Conservation (phyloP, 2,329 filamentous ascomycete species). For the Exutisphaerella laricina region DNA sequence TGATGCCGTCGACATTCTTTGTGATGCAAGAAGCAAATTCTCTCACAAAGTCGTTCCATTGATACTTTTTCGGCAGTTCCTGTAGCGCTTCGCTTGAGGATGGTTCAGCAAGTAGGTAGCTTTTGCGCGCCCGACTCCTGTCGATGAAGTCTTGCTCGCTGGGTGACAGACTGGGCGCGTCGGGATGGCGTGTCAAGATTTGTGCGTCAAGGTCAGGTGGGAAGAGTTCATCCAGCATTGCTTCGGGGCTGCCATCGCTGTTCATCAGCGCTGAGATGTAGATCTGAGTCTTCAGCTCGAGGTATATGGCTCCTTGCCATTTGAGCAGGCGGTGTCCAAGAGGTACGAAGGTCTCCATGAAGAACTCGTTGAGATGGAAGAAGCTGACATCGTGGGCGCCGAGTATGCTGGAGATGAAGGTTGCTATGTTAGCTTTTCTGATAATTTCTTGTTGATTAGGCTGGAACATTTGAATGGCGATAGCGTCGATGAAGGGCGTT, state of each 20-base stretch:
- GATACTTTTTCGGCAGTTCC: constrained; percentile 53
- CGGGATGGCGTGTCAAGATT: constrained; percentile 51
- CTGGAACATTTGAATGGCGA: constrained; percentile 35
- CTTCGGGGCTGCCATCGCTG: constrained; percentile 50
- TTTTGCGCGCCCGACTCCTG: constrained; percentile 49
- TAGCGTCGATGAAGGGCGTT: constrained; percentile 46
- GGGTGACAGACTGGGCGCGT: constrained; percentile 48
- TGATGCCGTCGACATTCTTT: constrained; percentile 49
- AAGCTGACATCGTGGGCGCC: constrained; percentile 58
- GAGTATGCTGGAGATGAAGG: constrained; percentile 59
- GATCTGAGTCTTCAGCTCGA: constrained; percentile 63
- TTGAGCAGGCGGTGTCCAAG: constrained; percentile 54
- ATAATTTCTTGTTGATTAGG: constrained; percentile 52
- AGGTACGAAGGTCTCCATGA: constrained; percentile 59
- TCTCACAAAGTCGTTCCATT: constrained; percentile 58
- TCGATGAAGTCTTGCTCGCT: constrained; percentile 57
- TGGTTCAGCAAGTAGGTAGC: constrained; percentile 51
- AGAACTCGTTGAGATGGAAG: constrained; percentile 57
- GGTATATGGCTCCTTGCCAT: constrained; percentile 55
- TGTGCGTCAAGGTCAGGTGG: constrained; percentile 51
- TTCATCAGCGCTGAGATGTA: constrained; percentile 58
- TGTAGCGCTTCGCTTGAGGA: constrained; percentile 38
- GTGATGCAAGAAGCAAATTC: constrained; percentile 55
- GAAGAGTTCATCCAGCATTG: constrained; percentile 56
- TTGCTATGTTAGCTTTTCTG: constrained; percentile 59